Conservation (phyloP, 352 stramenopile species). For the Globisporangium camurandrum region DNA sequence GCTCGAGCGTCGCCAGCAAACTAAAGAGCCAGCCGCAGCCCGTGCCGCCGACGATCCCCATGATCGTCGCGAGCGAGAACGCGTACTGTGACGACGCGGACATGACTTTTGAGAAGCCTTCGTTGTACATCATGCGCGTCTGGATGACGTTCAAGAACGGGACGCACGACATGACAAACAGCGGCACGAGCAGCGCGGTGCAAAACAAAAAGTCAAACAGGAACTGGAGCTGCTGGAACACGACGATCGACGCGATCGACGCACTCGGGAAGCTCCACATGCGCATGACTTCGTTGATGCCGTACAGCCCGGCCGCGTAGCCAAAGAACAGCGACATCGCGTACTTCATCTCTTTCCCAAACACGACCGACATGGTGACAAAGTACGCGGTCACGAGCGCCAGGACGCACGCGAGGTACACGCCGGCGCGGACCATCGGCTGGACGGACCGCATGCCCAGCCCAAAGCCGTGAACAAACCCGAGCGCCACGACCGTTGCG, state of each 20-base stretch:
- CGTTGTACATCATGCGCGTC: constrained; percentile 89
- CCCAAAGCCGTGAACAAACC: constrained; percentile 29
- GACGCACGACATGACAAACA: constrained; percentile 75
- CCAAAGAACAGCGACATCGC: constrained; percentile 73
- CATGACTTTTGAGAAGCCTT: constrained; percentile 80
- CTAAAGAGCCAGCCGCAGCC: constrained; percentile 78
- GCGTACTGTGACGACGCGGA: constrained; percentile 83
- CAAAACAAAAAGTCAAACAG: constrained; percentile 84
- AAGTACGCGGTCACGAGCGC: constrained; percentile 40
- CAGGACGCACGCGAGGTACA: constrained; percentile 43
- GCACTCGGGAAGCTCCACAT: constrained; percentile 76
- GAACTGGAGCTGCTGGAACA: constrained; percentile 79
- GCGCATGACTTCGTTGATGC: constrained; percentile 78
- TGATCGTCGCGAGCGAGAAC: constrained; percentile 74
- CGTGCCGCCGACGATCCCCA: constrained; percentile 58
- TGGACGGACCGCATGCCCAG: constrained; percentile 24
- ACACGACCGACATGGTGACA: constrained; percentile 29
- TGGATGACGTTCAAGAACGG: constrained; percentile 85
- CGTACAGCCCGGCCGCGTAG: constrained; percentile 68
- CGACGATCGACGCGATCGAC: constrained; percentile 48
- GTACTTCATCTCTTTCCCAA: constrained; percentile 22
- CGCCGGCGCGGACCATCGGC: constrained; percentile 32
- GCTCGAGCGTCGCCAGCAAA: constrained; percentile 66
- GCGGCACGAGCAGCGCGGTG: constrained; percentile 58
- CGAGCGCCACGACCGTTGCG: constrained; percentile 48